A percentile compares a stretch with the other conserved stretches of the same genome.
phyloP scores from a whole-genome alignment of 768 basidiomycete genomes.

The Lactarius hatsudake region DNA sequence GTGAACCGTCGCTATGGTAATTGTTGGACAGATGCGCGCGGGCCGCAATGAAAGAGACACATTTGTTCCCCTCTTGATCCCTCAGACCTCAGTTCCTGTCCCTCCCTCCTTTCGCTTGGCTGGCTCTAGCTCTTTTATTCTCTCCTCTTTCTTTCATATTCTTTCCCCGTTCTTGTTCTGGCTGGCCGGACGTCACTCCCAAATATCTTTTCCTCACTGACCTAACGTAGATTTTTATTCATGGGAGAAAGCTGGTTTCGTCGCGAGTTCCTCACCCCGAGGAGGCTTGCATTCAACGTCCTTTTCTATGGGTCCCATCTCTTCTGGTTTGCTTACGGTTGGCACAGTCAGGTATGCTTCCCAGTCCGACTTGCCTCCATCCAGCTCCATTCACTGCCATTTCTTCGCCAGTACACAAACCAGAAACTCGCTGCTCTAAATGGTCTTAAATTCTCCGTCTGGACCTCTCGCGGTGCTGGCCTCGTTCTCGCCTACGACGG shows the following conservation, averaged over 20 bases:
- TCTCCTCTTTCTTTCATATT: conserved; percentile 21
- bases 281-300: conserved; percentile 69
- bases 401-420: conserved; percentile 52
- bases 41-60: background rate
- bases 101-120: conserved; percentile 13
- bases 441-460: conserved; percentile 76
- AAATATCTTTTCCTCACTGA: conserved; percentile 27
- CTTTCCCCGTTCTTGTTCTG: conserved; percentile 34
- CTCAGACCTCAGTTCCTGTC: conserved; percentile 20
- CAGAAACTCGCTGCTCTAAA: conserved; percentile 70
- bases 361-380: background rate
- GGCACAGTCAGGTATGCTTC: conserved; percentile 69
- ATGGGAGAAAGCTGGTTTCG: conserved; percentile 75
- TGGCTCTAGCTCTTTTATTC: conserved; percentile 6
- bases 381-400: background rate
- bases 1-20: background rate
- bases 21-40: background rate
- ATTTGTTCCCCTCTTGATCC: background rate
- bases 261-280: conserved; percentile 60
- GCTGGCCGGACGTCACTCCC: conserved; percentile 52
- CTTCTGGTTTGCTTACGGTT: conserved; percentile 78
- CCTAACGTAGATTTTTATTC: conserved; percentile 28
- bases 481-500: conserved; percentile 87
- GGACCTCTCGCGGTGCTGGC: conserved; percentile 89
- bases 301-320: conserved; percentile 80